A percentile compares a stretch with the other conserved stretches of the same genome.
Evolutionary conservation across 2,329 filamentous ascomycete genomes (phyloP).

Genomic region (Diaporthe caulivora): DNA sequence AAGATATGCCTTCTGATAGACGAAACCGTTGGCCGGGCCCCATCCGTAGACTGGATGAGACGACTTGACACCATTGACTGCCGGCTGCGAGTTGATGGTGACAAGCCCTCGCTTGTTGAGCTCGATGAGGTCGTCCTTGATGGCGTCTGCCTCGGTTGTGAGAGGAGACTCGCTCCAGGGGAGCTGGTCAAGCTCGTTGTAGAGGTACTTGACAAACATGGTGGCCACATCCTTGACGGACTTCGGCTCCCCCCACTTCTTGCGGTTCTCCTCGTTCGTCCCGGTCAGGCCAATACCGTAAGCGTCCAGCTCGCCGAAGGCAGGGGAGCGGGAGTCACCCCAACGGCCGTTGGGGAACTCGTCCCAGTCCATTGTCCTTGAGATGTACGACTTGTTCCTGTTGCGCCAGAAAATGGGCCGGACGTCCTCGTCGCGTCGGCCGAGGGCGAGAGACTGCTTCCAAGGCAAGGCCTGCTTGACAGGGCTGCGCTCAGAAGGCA

Average conservation of each 20-base stretch:
- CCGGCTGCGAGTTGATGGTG: conserved; percentile 97
- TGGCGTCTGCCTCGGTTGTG: conserved; percentile 82
- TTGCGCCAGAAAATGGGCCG: conserved; percentile 99
- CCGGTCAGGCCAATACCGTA: conserved; percentile 95
- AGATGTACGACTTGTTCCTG: conserved; percentile 93
- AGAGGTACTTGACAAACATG: conserved; percentile 87
- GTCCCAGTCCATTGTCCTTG: conserved; percentile 97
- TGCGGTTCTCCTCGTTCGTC: conserved; percentile 94
- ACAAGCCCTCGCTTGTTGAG: conserved; percentile 90
- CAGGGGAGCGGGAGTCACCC: conserved; percentile 96
- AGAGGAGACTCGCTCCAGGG: conserved; percentile 96
- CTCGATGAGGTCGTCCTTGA: conserved; percentile 81
- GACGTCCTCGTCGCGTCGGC: conserved; percentile 92
- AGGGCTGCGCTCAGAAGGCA: conserved; percentile 82
- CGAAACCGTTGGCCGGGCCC: conserved; percentile 95
- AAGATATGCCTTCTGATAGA: conserved; percentile 98
- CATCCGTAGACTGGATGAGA: conserved; percentile 90
- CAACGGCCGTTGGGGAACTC: conserved; percentile 99
- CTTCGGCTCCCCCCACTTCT: conserved; percentile 90
- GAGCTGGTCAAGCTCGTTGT: conserved; percentile 82
- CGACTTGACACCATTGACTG: conserved; percentile 91
- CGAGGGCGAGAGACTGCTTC: conserved; percentile 92
- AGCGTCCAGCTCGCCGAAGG: conserved; percentile 93
- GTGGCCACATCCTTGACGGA: conserved; percentile 84
- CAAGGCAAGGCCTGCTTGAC: conserved; percentile 93